Conservation (phyloP, 2,329 filamentous ascomycete species). For the Fonsecaea erecta region DNA sequence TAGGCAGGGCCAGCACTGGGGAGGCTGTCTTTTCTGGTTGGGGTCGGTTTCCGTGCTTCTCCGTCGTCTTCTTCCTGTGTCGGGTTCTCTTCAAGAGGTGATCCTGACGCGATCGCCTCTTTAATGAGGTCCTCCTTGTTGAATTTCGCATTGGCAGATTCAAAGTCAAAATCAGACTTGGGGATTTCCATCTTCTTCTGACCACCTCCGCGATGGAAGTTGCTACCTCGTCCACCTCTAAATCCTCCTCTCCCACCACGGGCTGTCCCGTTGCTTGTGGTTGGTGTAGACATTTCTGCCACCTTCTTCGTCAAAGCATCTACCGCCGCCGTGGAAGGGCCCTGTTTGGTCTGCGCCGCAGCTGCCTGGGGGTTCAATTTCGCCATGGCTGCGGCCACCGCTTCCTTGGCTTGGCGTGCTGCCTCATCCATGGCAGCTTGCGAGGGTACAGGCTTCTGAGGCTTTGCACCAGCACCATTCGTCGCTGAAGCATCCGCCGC, state of each 20-base stretch:
- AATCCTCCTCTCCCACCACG: constrained; percentile 47
- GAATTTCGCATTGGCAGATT: constrained; percentile 82
- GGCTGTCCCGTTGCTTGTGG: constrained; percentile 44
- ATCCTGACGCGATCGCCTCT: constrained; percentile 80
- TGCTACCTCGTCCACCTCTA: constrained; percentile 54
- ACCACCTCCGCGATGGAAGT: constrained; percentile 46
- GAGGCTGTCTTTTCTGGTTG: constrained; percentile 37
- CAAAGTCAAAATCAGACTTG: constrained; percentile 90
- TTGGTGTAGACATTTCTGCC: constrained; percentile 50
- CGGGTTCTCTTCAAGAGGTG: constrained; percentile 63
- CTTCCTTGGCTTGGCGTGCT: constrained; percentile 54
- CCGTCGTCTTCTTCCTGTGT: constrained; percentile 41
- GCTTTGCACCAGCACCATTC: constrained; percentile 40
- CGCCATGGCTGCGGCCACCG: constrained; percentile 58
- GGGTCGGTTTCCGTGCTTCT: constrained; percentile 43
- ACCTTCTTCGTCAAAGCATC: constrained; percentile 53
- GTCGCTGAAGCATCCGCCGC: constrained; percentile 40
- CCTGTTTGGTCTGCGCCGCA: constrained; percentile 39
- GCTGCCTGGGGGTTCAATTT: constrained; percentile 46
- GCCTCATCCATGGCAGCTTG: constrained; percentile 52
- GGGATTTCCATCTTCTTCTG: constrained; percentile 81
- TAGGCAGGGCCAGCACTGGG: constrained; percentile 62
- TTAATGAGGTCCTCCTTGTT: constrained; percentile 86
- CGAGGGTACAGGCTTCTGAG: constrained; percentile 34
- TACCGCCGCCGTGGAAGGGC: constrained; percentile 45